These are phyloP conservation scores for Mycena galericulata DNA, from an alignment of 768 basidiomycete genomes.

Conservation along the genomic window DNA sequence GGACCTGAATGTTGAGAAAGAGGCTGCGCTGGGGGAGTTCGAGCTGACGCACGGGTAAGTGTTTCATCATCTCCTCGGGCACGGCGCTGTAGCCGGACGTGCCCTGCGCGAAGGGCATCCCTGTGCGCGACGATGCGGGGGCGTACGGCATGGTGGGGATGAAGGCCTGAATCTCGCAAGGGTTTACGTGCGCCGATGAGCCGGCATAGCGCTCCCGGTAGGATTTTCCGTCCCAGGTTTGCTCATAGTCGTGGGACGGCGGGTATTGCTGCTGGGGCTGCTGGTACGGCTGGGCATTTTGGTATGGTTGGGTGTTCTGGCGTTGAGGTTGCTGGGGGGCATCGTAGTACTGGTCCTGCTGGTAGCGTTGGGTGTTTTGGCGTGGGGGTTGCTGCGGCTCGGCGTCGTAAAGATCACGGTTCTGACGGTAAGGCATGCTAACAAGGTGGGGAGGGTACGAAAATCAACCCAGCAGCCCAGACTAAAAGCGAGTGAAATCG, in stretches of 20 bases:
- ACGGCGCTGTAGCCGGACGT: constrained; percentile 76
- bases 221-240: constrained; percentile 62
- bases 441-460: constrained; percentile 24
- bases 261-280: constrained; percentile 48
- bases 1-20: constrained; percentile 87
- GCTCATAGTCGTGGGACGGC: constrained; percentile 48
- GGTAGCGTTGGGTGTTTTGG: constrained; percentile 27
- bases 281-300: constrained; percentile 34
- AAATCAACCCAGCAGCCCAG: constrained; percentile 33
- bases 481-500: constrained; percentile 4
- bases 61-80: constrained; percentile 85
- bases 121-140: constrained; percentile 56
- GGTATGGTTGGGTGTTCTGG: constrained; percentile 18
- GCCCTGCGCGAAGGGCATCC: constrained; percentile 59
- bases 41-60: constrained; percentile 82
- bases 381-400: constrained; percentile 40
- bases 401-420: constrained; percentile 64
- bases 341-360: constrained; percentile 30
- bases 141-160: constrained; percentile 66
- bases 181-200: constrained; percentile 80
- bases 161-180: constrained; percentile 68
- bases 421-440: constrained; percentile 67
- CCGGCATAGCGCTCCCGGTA: constrained; percentile 74
- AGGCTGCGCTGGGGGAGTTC: constrained; percentile 86
- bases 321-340: constrained; percentile 37